A percentile compares a stretch with the other conserved stretches of the same genome.
Evolutionary conservation across 495 filamentous ascomycete species (phyloP).

Genomic region (Lasiosphaeria ovina): DNA sequence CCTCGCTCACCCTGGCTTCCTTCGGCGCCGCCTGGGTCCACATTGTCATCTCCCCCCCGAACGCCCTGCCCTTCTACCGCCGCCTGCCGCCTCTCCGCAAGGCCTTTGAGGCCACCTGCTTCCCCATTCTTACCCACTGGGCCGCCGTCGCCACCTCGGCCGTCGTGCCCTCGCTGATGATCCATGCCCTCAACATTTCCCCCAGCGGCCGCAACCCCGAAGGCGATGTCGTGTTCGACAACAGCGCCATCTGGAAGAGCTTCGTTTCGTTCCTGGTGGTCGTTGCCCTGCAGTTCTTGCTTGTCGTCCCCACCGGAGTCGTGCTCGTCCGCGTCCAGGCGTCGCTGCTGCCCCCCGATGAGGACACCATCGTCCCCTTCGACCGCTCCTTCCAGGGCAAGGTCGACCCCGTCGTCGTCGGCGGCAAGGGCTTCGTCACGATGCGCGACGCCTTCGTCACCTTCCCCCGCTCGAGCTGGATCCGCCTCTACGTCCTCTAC

Average conservation of each 20-base stretch:
- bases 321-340: slow-evolving; percentile 50
- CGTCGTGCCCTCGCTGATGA: slow-evolving; percentile 28
- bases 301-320: slow-evolving; percentile 43
- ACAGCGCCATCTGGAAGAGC: slow-evolving; percentile 33
- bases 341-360: slow-evolving; percentile 48
- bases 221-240: slow-evolving; percentile 14
- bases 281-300: slow-evolving; percentile 29
- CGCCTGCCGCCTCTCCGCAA: slow-evolving; percentile 45
- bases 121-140: slow-evolving; percentile 38
- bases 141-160: slow-evolving; percentile 26
- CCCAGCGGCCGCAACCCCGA: slow-evolving; percentile 21
- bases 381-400: slow-evolving; percentile 50
- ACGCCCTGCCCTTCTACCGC: slow-evolving; percentile 37
- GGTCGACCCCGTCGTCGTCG: slow-evolving; percentile 58
- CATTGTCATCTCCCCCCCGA: slow-evolving; percentile 43
- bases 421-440: slow-evolving; percentile 64
- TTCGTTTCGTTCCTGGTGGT: slow-evolving; percentile 27
- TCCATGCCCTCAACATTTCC: slow-evolving; percentile 29
- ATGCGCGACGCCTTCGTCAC: slow-evolving; percentile 70
- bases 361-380: slow-evolving; percentile 50
- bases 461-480: slow-evolving; percentile 63
- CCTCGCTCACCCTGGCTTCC: slow-evolving; percentile 29
- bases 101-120: slow-evolving; percentile 42
- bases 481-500: slow-evolving; percentile 65
- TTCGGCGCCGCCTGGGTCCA: slow-evolving; percentile 45